A percentile compares a stretch with the other conserved stretches of the same genome.
phyloP scores from a whole-genome alignment of 768 basidiomycete genomes.

The Lactarius indigo region DNA sequence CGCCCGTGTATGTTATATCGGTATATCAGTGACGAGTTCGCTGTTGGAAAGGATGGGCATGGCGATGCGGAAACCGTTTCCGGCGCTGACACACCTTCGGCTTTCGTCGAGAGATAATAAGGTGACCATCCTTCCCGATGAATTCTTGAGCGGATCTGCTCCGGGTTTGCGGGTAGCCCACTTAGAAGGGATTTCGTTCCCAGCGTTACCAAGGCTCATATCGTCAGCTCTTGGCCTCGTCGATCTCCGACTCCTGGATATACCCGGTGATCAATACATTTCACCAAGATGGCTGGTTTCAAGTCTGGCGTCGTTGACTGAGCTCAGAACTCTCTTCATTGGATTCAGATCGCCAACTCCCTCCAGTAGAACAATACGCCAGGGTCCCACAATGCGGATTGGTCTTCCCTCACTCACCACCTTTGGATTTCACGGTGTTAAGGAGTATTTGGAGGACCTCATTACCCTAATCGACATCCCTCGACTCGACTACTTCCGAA shows the following conservation, averaged over 20 bases:
- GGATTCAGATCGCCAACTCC: background rate
- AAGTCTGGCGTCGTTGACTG: background rate
- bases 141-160: background rate
- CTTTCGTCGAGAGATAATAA: background rate
- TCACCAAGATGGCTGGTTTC: background rate
- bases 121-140: background rate
- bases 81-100: background rate
- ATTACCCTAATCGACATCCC: background rate
- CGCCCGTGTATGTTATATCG: background rate
- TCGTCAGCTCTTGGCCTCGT: background rate
- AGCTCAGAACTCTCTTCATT: background rate
- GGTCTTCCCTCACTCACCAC: conserved; percentile 1
- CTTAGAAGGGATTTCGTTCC: conserved; percentile 1
- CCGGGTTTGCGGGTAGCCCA: background rate
- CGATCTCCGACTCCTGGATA: background rate
- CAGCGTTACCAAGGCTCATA: background rate
- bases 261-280: background rate
- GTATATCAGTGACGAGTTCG: background rate
- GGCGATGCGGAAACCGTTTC: background rate
- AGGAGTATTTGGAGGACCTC: conserved; percentile 4
- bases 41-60: background rate
- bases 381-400: background rate
- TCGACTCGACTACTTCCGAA: background rate
- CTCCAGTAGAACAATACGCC: no score
- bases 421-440: background rate